These are phyloP conservation scores for Termitomyces sp. DNA, from an alignment of 768 basidiomycete species.

Conservation along the genomic window DNA sequence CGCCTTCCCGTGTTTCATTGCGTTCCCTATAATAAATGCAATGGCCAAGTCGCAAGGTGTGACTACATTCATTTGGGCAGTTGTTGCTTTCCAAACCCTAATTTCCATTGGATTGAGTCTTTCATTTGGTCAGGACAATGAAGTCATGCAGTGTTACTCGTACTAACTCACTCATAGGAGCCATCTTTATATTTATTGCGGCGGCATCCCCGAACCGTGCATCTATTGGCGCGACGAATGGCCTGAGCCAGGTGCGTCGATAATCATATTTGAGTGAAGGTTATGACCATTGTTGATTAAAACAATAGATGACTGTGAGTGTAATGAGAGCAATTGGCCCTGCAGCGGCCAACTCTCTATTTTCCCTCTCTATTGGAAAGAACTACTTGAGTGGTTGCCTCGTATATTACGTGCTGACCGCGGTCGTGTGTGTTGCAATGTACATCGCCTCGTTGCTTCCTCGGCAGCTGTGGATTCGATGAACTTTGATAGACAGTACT, in stretches of 20 bases:
- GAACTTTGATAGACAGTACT: slow-evolving; percentile 6
- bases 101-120: slow-evolving; percentile 46
- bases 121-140: slow-evolving; percentile 49
- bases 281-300: not conserved
- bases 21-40: slow-evolving; percentile 59
- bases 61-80: slow-evolving; percentile 41
- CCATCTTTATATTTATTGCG: slow-evolving; percentile 68
- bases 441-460: slow-evolving; percentile 31
- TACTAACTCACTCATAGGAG: slow-evolving; percentile 34
- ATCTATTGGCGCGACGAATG: slow-evolving; percentile 72
- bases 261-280: not conserved
- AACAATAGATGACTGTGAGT: slow-evolving; percentile 33
- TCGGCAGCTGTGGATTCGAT: slow-evolving; percentile 21
- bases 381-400: slow-evolving; percentile 48
- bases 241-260: slow-evolving; percentile 25
- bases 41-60: slow-evolving; percentile 51
- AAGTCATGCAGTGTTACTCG: not conserved
- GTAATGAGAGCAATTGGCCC: slow-evolving; percentile 50
- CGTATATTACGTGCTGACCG: slow-evolving; percentile 41
- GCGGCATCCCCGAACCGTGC: slow-evolving; percentile 63
- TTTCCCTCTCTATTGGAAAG: slow-evolving; percentile 56
- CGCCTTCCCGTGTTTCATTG: slow-evolving; percentile 49
- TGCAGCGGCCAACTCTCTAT: slow-evolving; percentile 57
- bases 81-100: slow-evolving; percentile 47
- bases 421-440: slow-evolving; percentile 23